A percentile compares a stretch with the other conserved stretches of the same genome.
Evolutionary conservation across 768 basidiomycete species (phyloP).

Genomic region (Psilocybe subaeruginosa): DNA sequence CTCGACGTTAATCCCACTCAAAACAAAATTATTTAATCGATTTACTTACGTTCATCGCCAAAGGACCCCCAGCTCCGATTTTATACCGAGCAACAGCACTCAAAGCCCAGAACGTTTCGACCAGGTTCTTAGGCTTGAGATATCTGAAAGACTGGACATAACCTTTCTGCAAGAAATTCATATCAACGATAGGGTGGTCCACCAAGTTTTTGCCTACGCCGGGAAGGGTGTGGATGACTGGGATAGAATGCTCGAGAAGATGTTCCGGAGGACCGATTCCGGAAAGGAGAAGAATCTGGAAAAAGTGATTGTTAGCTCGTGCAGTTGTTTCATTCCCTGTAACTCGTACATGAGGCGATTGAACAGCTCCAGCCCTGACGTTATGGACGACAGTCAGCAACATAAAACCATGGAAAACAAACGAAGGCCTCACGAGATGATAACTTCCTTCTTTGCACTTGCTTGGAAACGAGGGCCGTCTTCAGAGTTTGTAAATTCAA

Average conservation of each 20-base stretch:
- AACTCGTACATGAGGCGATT: conserved; percentile 56
- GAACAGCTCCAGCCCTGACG: conserved; percentile 60
- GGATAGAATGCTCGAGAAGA: conserved; percentile 56
- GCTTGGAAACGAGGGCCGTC: conserved; percentile 36
- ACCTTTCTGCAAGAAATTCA: conserved; percentile 49
- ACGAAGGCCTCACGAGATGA: conserved; percentile 48
- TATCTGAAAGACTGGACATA: conserved; percentile 49
- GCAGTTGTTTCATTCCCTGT: neutral
- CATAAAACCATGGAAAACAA: neutral
- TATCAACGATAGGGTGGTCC: conserved; percentile 68
- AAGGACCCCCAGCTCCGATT: conserved; percentile 47
- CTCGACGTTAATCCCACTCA: neutral
- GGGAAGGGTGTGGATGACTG: conserved; percentile 63
- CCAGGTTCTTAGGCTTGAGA: conserved; percentile 34
- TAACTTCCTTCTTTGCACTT: conserved; percentile 55
- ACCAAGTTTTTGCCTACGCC: conserved; percentile 75
- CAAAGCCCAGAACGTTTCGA: conserved; percentile 29
- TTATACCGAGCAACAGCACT: conserved; percentile 43
- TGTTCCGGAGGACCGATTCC: conserved; percentile 74
- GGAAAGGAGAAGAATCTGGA: conserved; percentile 69
- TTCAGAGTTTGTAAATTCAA: conserved; percentile 46
- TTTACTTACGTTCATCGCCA: conserved; percentile 57
- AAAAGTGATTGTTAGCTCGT: neutral
- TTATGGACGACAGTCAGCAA: neutral
- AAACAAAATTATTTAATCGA: neutral